Percentiles rank a stretch among this genome's conserved stretches.
These are phyloP conservation scores for Aspergillus haitiensis DNA, from an alignment of 495 filamentous ascomycete genomes.

Conservation along the genomic window DNA sequence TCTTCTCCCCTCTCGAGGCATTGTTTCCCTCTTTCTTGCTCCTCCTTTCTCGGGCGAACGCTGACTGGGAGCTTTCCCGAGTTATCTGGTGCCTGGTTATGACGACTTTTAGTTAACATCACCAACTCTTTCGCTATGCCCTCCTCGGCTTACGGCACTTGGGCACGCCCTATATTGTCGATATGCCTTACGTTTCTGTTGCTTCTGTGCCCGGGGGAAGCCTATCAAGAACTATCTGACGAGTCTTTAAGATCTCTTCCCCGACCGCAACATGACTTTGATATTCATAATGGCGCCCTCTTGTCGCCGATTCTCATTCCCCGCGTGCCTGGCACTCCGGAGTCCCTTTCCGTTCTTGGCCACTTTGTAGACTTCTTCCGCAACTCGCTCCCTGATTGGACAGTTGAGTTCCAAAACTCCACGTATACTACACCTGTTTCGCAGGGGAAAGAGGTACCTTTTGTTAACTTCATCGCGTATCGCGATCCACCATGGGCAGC, in stretches of 20 bases:
- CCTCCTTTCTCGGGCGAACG: neutral
- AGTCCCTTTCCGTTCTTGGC: constrained; percentile 68
- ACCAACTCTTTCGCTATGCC: constrained; percentile 28
- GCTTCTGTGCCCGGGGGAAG: constrained; percentile 37
- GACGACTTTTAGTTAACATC: constrained; percentile 2
- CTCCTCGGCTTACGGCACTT: constrained; percentile 29
- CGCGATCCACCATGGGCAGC: constrained; percentile 83
- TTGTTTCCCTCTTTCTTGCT: neutral
- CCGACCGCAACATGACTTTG: constrained; percentile 71
- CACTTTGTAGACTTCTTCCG: constrained; percentile 85
- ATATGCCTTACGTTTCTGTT: constrained; percentile 31
- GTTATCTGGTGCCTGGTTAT: constrained; percentile 4
- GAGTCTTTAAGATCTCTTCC: constrained; percentile 66
- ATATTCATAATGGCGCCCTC: constrained; percentile 70
- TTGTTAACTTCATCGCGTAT: constrained; percentile 82
- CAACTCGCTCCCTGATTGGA: constrained; percentile 73
- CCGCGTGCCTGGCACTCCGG: constrained; percentile 82
- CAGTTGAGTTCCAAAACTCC: constrained; percentile 79
- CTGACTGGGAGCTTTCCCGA: neutral
- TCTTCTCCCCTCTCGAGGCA: neutral
- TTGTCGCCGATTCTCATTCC: constrained; percentile 89
- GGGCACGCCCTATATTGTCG: constrained; percentile 30
- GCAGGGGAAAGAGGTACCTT: constrained; percentile 68
- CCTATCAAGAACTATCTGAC: constrained; percentile 75
- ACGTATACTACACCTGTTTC: constrained; percentile 76